Evolutionary conservation across 805 yeast species (phyloP), one percentile per base, ranked within the genome.

Genomic region (Zygosaccharomyces gambellarensis): DNA sequence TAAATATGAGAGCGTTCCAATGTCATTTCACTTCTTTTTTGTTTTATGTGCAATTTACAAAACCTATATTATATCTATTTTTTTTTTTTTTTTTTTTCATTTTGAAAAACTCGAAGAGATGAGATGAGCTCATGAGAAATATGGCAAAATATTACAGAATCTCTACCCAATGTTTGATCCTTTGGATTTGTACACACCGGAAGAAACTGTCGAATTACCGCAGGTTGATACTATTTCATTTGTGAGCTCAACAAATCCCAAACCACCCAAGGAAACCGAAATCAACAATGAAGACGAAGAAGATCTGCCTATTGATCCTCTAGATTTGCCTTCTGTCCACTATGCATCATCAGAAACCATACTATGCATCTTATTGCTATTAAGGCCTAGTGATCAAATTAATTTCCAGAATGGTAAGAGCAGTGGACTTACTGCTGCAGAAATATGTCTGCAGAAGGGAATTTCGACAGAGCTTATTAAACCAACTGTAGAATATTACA

Each of bases 321-420:
- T 83, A 4, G 92, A 86, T 58, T 65, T 85, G 2, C 92, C 94
- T 0, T 57, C 64, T 3, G 65, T 68, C 5, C 58, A 56, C 9
- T 60, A 65, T 17, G 83, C 87, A 0, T 79, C 87, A 0, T 62
- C 62, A 5, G 60, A 52, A 1, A 80, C 78, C 0, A 57, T 85
- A 0, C 14, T 68, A 2, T 63, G 75, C 1, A 57, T 83, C 1
- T 63, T 86, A 3, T 63, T 69, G 39, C 66, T 84, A 2, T 63
- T 85, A 34, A 63, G 76, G 4, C 81, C 80, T 0, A 73, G 72
- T 19, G 72, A 71, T 21, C 75, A 77, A 23, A 72, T 74, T 50
- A 81, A 85, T 62, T 83, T 85, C 62, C 44, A 39, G n/a, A 30
- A 40, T 32, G 14, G 19, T 19, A 39, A 21, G 9, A 25, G 12